Base-by-base conservation (phyloP, 2,329 filamentous ascomycete genomes). In the Fusarium sp. region DNA sequence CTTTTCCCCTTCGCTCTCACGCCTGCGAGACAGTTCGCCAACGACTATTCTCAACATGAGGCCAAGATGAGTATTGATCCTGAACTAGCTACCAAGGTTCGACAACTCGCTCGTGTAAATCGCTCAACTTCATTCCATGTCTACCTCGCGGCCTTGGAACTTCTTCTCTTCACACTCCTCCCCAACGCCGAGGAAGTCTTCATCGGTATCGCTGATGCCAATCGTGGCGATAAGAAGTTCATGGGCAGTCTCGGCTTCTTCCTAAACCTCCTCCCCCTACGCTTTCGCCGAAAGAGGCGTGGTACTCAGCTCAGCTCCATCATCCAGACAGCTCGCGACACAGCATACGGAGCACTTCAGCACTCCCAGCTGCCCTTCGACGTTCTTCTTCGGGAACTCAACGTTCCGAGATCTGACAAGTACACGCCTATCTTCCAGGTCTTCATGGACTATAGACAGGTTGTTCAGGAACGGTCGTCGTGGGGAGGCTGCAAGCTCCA, bases 381-480 rank as follows among this genome's bases (percentile, higher is more conserved):
- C 7, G 33, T 37, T 2, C 64, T 67, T 19, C 52, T 67, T 5
- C 23, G 25, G 3, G 21, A 67, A 9, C 9, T 67, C 0, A 48
- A 44, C 11, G 60, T 66, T 8, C 51, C 63, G 1, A 44, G 60
- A 5, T 66, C 60, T 5, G 44, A 35, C 3, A 39, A 31, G 16
- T 27, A n/a, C 19, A 63, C 60, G 4, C 63, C 63, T 8, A 29
- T 66, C 2, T 66, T 66, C 23, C 63, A 66, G 33, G 63, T 55
- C 11, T 48, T 46, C 5, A 12, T 66, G 19, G 44, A 66, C 9
- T 66, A 64, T 19, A 42, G 60, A 27, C 46, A 38, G 31, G 60
- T 14, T 27, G 48, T 51, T 3, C 48, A 51, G 31, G 48, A 51
- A 4, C 31, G 48, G 6, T 51, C 48, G 4, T 21, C 48, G 3